Evolutionary conservation across 768 basidiomycete genomes (phyloP), one percentile per base, ranked within the genome.

Genomic region (Hygrocybe coccinea): DNA sequence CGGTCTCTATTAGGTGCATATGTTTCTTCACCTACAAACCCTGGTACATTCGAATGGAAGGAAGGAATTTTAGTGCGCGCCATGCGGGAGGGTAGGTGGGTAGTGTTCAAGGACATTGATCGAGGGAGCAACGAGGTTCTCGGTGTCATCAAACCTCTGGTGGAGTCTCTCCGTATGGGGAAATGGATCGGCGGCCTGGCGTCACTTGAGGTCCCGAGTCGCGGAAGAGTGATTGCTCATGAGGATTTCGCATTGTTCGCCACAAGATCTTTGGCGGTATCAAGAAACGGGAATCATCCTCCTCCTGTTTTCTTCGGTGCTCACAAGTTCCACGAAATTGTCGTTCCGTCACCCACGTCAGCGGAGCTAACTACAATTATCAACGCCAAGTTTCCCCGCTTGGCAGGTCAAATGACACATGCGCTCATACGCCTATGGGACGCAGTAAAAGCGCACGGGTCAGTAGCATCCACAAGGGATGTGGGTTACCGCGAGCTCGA

Each of bases 31-130:
- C 77, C 87, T 0, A 83, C 80, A 1, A 80, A 81, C 22, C 85
- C 92, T 0, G 95, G 95, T 5, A 84, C 83, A 2, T 99, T 99
- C 62, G 91, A 95, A 62, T 99, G 95, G 91, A 91, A 88, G 70
- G 94, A 97, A 59, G 97, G 97, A 5, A 86, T 94, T 0, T 76
- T 99, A 35, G 85, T 95, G 9, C 87, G 89, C 37, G 87, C 95
- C 0, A 86, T 98, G 80, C 79, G 83, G 39, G 86, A 91, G 63
- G 97, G 97, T 2, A 82, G 84, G 65, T 97, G 95, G 95, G 76
- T 98, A 2, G 84, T 98, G 9, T 80, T 99, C 45, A 86, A 97
- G 65, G 92, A 97, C 65, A 82, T 97, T 39, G 97, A 99, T 69
- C 81, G 86, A 46, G 95, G 87, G 15, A 91, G 90, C 59, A 85